A percentile compares a stretch with the other conserved stretches of the same genome.
Conservation (phyloP, 148 eudicot genomes). For the Rhododendron mucronatum region DNA sequence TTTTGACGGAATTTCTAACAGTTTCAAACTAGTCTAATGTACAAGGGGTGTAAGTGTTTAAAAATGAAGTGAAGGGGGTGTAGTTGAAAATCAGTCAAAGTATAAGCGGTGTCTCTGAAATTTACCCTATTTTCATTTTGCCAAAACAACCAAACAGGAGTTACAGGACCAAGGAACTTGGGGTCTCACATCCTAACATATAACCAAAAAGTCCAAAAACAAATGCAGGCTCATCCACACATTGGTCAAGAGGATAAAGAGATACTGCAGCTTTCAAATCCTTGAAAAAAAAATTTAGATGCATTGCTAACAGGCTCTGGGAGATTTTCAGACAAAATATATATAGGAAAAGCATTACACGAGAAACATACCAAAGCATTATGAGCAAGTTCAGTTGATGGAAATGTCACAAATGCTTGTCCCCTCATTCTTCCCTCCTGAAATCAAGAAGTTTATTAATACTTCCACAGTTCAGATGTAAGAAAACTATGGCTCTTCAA, state of each 20-base stretch:
- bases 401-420: conserved; percentile 93
- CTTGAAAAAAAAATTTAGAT: background rate
- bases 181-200: background rate
- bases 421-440: conserved; percentile 99
- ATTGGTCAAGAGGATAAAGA: background rate
- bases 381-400: conserved; percentile 77
- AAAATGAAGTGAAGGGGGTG: too few species aligned
- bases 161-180: background rate
- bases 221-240: background rate
- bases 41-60: too few species aligned
- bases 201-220: background rate
- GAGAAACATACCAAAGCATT: conserved; percentile 62
- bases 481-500: background rate
- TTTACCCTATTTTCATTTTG: background rate
- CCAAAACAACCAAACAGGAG: background rate
- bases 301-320: background rate
- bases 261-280: background rate
- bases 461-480: background rate
- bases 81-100: too few species aligned
- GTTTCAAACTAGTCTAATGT: too few species aligned
- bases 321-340: background rate
- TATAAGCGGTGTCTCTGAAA: too few species aligned
- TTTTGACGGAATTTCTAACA: too few species aligned
- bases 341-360: background rate
- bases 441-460: conserved; percentile 11